Evolutionary conservation across 805 yeast genomes (phyloP).

Genomic region (Lipomyces mesembrius): DNA sequence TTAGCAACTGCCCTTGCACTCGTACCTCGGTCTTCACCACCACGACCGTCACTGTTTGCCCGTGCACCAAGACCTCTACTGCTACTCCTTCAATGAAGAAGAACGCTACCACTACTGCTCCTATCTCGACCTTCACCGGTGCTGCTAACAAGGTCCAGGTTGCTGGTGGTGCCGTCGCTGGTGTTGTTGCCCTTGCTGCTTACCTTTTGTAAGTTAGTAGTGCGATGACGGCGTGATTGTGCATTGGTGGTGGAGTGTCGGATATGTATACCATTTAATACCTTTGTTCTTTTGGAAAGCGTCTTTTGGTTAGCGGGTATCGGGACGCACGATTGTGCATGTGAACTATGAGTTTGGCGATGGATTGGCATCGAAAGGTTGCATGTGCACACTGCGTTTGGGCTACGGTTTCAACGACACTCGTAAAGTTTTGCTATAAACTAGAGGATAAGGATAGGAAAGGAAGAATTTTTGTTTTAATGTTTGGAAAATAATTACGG

Average conservation of each 20-base stretch:
- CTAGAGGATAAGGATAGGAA: not conserved
- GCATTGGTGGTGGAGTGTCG: not conserved
- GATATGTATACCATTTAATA: not conserved
- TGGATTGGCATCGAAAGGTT: constrained; percentile 1
- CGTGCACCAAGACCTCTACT: constrained; percentile 37
- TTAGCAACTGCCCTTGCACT: constrained; percentile 77
- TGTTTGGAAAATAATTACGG: not conserved
- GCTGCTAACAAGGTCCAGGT: constrained; percentile 42
- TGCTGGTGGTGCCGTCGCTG: constrained; percentile 54
- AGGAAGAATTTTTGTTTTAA: not conserved
- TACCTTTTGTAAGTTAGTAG: constrained; percentile 37
- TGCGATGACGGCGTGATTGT: not conserved
- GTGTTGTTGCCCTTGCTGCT: constrained; percentile 52
- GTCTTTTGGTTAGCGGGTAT: not conserved
- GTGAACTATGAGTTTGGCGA: not conserved
- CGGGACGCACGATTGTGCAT: not conserved
- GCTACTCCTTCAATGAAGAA: constrained; percentile 36
- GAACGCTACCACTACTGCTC: constrained; percentile 37
- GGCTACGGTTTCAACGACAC: not conserved
- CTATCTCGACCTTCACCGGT: constrained; percentile 40
- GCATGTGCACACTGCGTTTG: not conserved
- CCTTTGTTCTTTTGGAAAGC: constrained; percentile 1
- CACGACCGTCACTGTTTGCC: constrained; percentile 44
- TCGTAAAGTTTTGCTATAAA: not conserved
- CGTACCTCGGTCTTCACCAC: constrained; percentile 49